These are phyloP conservation scores for Juncus effusus DNA, from an alignment of 176 grass and related monocot species.

Conservation along the genomic window DNA sequence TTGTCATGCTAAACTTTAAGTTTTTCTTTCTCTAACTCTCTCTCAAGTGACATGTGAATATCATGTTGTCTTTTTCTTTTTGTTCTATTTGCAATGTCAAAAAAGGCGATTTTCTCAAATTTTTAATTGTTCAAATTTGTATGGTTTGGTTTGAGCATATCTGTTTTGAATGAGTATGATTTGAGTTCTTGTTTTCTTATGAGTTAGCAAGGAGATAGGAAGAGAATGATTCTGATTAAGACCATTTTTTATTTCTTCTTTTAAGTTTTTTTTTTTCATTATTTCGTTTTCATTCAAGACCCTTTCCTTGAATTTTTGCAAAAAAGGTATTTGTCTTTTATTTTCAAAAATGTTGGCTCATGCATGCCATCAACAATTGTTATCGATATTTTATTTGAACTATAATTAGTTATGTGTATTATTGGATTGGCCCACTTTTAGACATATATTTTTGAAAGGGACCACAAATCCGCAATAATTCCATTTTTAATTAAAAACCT, in stretches of 20 bases:
- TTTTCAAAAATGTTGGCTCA: neutral
- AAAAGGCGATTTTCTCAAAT: neutral
- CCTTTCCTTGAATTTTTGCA: constrained; percentile 28
- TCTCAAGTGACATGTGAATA: too few relatives aligned
- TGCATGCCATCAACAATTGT: constrained; percentile 5
- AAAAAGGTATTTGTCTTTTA: neutral
- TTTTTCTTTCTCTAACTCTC: too few relatives aligned
- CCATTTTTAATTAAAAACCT: too few relatives aligned
- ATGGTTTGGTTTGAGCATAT: neutral
- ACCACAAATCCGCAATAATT: too few relatives aligned
- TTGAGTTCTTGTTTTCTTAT: neutral
- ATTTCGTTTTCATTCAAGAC: constrained; percentile 22
- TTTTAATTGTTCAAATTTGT: constrained; percentile 7
- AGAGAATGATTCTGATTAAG: constrained; percentile 37
- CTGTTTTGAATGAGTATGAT: neutral
- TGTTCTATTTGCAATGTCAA: neutral
- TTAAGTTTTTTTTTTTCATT: constrained; percentile 33
- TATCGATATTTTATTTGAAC: neutral
- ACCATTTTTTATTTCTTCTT: constrained; percentile 29
- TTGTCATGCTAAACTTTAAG: too few relatives aligned
- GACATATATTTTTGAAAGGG: neutral
- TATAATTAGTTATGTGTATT: constrained; percentile 11
- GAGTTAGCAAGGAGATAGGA: constrained; percentile 17
- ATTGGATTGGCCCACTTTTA: neutral
- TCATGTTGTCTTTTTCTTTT: neutral